Conservation (phyloP, 208 protist genomes). For the Acanthamoeba castellanii region DNA sequence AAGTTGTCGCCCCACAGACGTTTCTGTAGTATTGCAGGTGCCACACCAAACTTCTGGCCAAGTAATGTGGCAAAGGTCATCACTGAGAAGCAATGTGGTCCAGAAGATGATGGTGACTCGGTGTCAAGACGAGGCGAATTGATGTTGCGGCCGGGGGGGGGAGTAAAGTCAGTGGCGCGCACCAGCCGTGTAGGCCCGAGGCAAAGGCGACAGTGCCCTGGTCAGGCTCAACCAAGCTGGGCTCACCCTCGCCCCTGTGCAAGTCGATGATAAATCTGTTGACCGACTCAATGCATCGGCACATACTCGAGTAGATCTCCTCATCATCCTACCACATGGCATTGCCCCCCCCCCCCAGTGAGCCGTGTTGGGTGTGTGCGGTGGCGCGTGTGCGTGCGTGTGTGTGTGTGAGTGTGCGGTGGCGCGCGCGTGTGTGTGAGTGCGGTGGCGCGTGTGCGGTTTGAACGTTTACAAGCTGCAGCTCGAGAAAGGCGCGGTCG, state of each 20-base stretch:
- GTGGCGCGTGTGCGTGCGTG: too few species aligned
- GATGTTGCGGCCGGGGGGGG: too few species aligned
- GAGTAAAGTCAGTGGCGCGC: too few species aligned
- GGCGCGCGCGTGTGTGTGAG: too few species aligned
- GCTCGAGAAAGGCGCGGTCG: conserved; percentile 97
- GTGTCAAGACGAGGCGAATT: too few species aligned
- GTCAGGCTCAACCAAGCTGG: conserved; percentile 90
- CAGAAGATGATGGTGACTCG: neutral
- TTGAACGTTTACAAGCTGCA: conserved; percentile 88
- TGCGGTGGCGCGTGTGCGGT: too few species aligned
- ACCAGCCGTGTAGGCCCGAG: conserved; percentile 98
- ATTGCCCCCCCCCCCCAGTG: neutral
- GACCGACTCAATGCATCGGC: conserved; percentile 93
- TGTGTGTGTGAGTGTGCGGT: too few species aligned
- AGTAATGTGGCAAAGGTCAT: conserved; percentile 96
- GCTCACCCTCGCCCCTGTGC: conserved; percentile 95
- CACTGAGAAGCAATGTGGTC: conserved; percentile 95
- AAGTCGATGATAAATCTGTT: conserved; percentile 98
- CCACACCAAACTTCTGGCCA: conserved; percentile 95
- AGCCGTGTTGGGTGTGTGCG: too few species aligned
- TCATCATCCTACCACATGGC: conserved; percentile 79
- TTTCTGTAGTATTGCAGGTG: conserved; percentile 90
- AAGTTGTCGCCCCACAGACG: conserved; percentile 99
- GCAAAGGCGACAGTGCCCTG: conserved; percentile 98
- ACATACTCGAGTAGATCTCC: conserved; percentile 91